Base-by-base conservation (phyloP, 192 early-diverging fungal species). In the Backusella morwellensis region DNA sequence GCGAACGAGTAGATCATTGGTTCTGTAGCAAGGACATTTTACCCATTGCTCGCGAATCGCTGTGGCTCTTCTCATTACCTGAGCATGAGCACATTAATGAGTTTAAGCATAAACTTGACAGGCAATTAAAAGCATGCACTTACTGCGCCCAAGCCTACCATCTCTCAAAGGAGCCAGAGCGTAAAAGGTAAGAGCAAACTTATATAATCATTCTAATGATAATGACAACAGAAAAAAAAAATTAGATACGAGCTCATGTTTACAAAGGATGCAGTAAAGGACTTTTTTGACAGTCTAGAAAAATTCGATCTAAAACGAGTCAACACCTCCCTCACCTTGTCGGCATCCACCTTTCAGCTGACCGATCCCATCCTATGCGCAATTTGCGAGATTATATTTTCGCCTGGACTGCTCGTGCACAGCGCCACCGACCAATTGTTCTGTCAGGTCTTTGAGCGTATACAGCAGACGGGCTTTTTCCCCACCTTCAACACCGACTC, bases 31-130 rank as follows among this genome's bases (percentile, higher is more conserved):
- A 73, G 8, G n/a, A 44, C 1, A 36, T 76, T 3, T 50, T 73
- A 42, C 70, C 71, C 2, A 72, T 83, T 66, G 77, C 77, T 12
- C 50, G 67, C 35, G 81, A 83, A 70, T 78, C 77, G 1, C 42
- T 83, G 34, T 78, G 77, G 77, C 38, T 83, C 0, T 83, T 83
- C 35, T 83, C 81, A 34, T 42, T 79, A n/a, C 77, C 81, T 15
- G 75, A 67, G 35, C 72, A 79, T 59, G 81, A 77, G 3, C 75
- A 75, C 35, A 77, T 83, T 7, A 35, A 40, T n/a, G 35, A 80
- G 54, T 83, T 77, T 36, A 83, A 83, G 44, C 34, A 71, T 11
- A 80, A 71, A 72, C 76, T 83, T 34, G 77, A 75, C 63, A 66
- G 23, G 7, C 59, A 77, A 38, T 66, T 83, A 23, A 66, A 23